These are phyloP conservation scores for Ilex aquifolium DNA, from an alignment of 257 asterid species.

Conservation along the genomic window DNA sequence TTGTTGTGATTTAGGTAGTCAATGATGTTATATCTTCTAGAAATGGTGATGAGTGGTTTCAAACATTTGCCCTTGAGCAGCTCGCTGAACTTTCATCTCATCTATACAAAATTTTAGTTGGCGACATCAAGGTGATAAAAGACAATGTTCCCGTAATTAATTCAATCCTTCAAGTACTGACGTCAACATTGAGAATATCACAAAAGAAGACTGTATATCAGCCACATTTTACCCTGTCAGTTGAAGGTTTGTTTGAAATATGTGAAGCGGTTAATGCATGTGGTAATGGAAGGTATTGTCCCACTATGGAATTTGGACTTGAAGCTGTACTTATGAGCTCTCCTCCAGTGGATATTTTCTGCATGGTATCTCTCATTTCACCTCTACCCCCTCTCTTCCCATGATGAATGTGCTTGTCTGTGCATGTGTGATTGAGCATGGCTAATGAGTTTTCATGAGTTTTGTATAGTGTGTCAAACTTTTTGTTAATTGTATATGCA, in stretches of 20 bases:
- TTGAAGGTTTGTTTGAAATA: constrained; percentile 47
- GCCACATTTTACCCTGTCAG: constrained; percentile 68
- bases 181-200: constrained; percentile 59
- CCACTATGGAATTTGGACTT: constrained; percentile 54
- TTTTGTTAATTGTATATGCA: no score
- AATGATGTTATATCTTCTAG: constrained; percentile 41
- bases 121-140: constrained; percentile 28
- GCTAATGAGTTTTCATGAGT: no score
- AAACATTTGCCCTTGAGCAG: constrained; percentile 71
- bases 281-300: constrained; percentile 30
- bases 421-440: neutral
- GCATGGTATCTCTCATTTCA: constrained; percentile 38
- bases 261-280: constrained; percentile 52
- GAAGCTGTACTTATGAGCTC: constrained; percentile 68
- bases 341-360: constrained; percentile 56
- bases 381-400: constrained; percentile 1
- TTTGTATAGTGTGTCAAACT: no score
- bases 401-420: neutral
- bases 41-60: constrained; percentile 67
- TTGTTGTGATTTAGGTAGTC: constrained; percentile 41
- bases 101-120: constrained; percentile 54
- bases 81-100: constrained; percentile 72
- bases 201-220: constrained; percentile 69
- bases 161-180: constrained; percentile 54
- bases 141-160: constrained; percentile 30